These are phyloP conservation scores for Physcomitrellopsis africana DNA, from an alignment of 225 moss, liverwort and hornwort genomes.

Conservation along the genomic window DNA sequence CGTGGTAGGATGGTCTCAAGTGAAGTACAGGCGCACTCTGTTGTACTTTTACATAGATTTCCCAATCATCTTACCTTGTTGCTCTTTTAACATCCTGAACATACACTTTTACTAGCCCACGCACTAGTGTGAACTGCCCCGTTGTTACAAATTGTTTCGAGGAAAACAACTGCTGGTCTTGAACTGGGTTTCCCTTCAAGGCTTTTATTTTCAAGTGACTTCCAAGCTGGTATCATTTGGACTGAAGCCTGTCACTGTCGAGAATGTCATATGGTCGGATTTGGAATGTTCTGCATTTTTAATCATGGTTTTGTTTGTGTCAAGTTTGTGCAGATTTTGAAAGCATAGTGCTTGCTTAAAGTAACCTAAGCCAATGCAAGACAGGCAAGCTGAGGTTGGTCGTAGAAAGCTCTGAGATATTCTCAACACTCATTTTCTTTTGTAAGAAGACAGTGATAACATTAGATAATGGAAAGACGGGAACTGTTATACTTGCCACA, in stretches of 20 bases:
- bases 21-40: not conserved
- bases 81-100: not conserved
- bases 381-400: slow-evolving; percentile 55
- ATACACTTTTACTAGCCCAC: not conserved
- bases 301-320: slow-evolving; percentile 1
- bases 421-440: too few species aligned
- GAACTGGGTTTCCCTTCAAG: not conserved
- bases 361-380: slow-evolving; percentile 48
- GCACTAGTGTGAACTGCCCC: not conserved
- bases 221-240: not conserved
- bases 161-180: not conserved
- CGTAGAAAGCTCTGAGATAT: slow-evolving; percentile 1
- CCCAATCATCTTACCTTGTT: not conserved
- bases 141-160: slow-evolving; percentile 8
- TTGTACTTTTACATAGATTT: not conserved
- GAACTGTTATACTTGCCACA: not conserved
- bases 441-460: too few species aligned
- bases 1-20: not conserved
- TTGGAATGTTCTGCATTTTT: not conserved
- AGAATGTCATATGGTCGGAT: slow-evolving; percentile 2
- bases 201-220: not conserved
- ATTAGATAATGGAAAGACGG: not conserved
- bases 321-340: slow-evolving; percentile 27
- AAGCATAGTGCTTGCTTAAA: not conserved
- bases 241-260: slow-evolving; percentile 1